Base-by-base conservation (phyloP, 129 eudicot species). In the Helianthus tuberosus region DNA sequence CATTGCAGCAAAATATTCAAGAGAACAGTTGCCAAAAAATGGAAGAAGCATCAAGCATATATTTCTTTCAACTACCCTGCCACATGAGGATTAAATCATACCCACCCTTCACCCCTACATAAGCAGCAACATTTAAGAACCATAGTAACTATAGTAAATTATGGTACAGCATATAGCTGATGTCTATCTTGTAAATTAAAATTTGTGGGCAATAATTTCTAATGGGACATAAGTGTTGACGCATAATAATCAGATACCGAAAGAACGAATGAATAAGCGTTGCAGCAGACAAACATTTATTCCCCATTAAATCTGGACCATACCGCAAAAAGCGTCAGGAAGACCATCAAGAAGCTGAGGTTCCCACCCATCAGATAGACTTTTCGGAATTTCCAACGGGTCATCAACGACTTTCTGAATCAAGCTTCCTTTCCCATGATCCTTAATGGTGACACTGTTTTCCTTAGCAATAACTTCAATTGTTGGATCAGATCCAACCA, bases 271-370 rank as follows among this genome's bases (percentile, higher is more conserved):
- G n/a, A 67, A 55, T 58, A n/a, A 66, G 10, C 25, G 51, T 15
- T 58, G 32, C 13, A 11, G 23, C 35, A 66, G 39, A 68, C 53
- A 68, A 74, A 47, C 44, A 60, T 32, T 68, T 35, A 68, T 16
- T 71, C 66, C 41, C 20, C 10, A 39, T 57, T 16, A 60, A 38
- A 51, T 20, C 11, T 16, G 66, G 43, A 73, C 63, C 91, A 80
- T 82, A 93, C 97, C 98, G 64, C 93, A 88, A 79, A 93, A 93
- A 53, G 92, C 78, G 77, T 90, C 93, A 13, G 98, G 98, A 64
- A 93, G 96, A 52, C 84, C 86, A 50, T 90, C 87, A 23, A 83
- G 71, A 65, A 82, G 88, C 66, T 88, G 96, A 54, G 98, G 98
- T 71, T 77, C 74, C 96, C 96, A 93, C 4, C 71, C 58, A 59